Conservation (phyloP, 164 flowering plant genomes). For the Nymphaea thermarum region DNA sequence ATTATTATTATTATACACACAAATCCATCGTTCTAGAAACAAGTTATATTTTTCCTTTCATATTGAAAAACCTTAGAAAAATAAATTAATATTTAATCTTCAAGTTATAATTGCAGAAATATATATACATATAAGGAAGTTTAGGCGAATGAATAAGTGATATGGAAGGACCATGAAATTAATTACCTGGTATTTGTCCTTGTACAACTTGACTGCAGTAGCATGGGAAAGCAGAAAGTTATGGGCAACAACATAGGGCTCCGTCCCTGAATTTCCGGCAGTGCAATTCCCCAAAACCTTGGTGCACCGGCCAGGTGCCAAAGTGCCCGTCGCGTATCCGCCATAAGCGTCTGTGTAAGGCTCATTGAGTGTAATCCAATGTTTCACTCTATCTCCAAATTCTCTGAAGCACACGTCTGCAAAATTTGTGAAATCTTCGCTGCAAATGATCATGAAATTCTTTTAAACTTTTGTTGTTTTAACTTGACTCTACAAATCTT, state of each 20-base stretch:
- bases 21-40: too few species aligned
- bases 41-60: too few species aligned
- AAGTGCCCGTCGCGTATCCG: conserved; percentile 9
- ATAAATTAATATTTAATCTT: too few species aligned
- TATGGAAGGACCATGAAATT: not conserved
- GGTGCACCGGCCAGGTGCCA: conserved; percentile 20
- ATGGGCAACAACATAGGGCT: conserved; percentile 2
- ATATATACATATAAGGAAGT: too few species aligned
- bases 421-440: too few species aligned
- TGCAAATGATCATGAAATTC: too few species aligned
- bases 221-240: not conserved
- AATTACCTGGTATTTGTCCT: not conserved
- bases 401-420: conserved; percentile 16
- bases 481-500: too few species aligned
- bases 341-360: conserved; percentile 9
- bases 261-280: conserved; percentile 22
- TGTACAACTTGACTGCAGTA: not conserved
- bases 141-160: too few species aligned
- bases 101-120: too few species aligned
- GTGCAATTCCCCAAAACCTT: conserved; percentile 9
- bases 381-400: conserved; percentile 24
- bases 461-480: too few species aligned
- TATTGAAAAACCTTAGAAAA: too few species aligned
- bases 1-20: too few species aligned
- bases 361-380: conserved; percentile 23